These are phyloP conservation scores for Crassisporium funariophilum DNA, from an alignment of 768 basidiomycete genomes.

Conservation along the genomic window DNA sequence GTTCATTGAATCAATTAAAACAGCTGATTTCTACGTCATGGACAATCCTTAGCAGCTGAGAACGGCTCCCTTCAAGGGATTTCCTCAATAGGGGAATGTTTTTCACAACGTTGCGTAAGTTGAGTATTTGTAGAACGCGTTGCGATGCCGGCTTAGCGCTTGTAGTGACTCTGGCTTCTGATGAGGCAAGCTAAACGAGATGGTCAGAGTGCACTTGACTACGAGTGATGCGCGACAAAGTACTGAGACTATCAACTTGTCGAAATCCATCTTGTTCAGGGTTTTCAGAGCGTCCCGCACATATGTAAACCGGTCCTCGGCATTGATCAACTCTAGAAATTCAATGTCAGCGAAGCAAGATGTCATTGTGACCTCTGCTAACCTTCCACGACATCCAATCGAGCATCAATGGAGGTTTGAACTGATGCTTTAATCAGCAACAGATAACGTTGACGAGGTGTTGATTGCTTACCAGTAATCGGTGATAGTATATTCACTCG, in stretches of 20 bases:
- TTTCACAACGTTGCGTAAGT: slow-evolving; percentile 71
- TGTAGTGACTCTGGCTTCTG: slow-evolving; percentile 55
- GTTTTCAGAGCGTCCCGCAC: slow-evolving; percentile 68
- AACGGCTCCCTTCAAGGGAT: slow-evolving; percentile 58
- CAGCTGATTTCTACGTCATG: slow-evolving; percentile 45
- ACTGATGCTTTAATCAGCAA: slow-evolving; percentile 35
- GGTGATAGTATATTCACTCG: slow-evolving; percentile 84
- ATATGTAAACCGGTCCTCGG: slow-evolving; percentile 72
- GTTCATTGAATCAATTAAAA: neutral
- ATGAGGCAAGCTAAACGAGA: slow-evolving; percentile 58
- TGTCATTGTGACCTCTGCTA: slow-evolving; percentile 1
- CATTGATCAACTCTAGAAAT: slow-evolving; percentile 66
- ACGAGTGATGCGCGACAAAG: slow-evolving; percentile 13
- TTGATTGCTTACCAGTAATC: slow-evolving; percentile 56
- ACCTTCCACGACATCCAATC: slow-evolving; percentile 90
- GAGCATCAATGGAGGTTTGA: slow-evolving; percentile 68
- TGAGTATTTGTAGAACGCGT: slow-evolving; percentile 78
- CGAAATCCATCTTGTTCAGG: slow-evolving; percentile 83
- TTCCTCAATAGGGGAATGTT: slow-evolving; percentile 64
- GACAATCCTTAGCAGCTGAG: slow-evolving; percentile 64
- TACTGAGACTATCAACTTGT: slow-evolving; percentile 79
- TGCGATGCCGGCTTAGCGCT: slow-evolving; percentile 65
- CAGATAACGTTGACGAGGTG: neutral
- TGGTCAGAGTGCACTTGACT: neutral
- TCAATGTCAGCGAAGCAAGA: slow-evolving; percentile 5